Percentiles rank a stretch among this genome's conserved stretches.
Evolutionary conservation across 2,329 filamentous ascomycete genomes (phyloP).

Genomic region (Amylocarpus encephaloides): DNA sequence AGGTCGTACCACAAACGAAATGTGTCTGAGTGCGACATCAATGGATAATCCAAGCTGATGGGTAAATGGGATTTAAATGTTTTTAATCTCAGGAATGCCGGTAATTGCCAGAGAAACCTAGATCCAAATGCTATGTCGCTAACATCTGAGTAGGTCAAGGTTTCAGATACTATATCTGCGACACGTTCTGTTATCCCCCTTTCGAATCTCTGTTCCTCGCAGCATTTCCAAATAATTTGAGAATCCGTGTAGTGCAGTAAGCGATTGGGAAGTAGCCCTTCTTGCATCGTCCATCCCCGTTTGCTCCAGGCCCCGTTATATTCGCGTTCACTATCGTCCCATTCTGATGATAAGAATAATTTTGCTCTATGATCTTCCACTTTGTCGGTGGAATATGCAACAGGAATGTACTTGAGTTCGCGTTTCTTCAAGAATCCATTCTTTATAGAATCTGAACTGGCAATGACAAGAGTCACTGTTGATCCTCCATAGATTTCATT

Average conservation of each 20-base stretch:
- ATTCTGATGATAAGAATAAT: conserved; percentile 13
- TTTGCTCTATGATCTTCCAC: conserved; percentile 3
- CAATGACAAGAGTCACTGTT: conserved; percentile 15
- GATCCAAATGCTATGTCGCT: background rate
- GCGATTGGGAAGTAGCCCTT: conserved; percentile 14
- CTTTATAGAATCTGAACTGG: conserved; percentile 14
- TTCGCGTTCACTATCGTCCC: conserved; percentile 12
- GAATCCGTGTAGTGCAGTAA: conserved; percentile 13
- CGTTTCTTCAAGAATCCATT: conserved; percentile 12
- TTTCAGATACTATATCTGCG: conserved; percentile 1
- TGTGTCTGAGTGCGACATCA: conserved; percentile 9
- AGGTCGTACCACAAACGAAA: conserved; percentile 16
- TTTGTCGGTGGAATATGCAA: conserved; percentile 6
- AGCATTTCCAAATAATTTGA: conserved; percentile 15
- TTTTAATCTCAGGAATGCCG: conserved; percentile 13
- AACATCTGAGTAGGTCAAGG: too few relatives aligned
- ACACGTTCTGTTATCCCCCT: conserved; percentile 12
- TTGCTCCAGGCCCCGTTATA: conserved; percentile 11
- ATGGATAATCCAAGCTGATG: conserved; percentile 10
- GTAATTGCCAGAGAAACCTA: conserved; percentile 10
- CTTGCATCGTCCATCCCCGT: conserved; percentile 15
- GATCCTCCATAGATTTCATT: conserved; percentile 15
- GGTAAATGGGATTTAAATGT: conserved; percentile 10
- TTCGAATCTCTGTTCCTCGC: conserved; percentile 14
- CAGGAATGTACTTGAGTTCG: conserved; percentile 11